Evolutionary conservation across 768 basidiomycete genomes (phyloP).

Genomic region (Trametes gibbosa): DNA sequence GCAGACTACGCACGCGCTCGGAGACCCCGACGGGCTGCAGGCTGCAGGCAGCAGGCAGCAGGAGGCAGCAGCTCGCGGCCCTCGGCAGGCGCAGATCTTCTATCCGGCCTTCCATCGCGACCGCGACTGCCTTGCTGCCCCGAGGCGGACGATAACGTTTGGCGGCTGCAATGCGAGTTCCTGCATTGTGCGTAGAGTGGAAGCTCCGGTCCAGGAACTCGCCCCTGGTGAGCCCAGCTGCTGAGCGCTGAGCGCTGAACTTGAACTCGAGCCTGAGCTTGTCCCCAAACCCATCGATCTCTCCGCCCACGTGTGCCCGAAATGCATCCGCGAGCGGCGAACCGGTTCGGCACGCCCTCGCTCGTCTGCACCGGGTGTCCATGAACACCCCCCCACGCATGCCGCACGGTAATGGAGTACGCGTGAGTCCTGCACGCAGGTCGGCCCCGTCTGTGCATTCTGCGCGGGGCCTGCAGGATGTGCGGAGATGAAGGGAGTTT

Average conservation of each 20-base stretch:
- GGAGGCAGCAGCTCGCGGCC: neutral
- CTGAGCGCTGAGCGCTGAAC: too few species aligned
- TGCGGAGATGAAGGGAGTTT: too few species aligned
- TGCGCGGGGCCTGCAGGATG: too few species aligned
- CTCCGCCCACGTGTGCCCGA: constrained; percentile 3
- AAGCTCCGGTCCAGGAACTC: neutral
- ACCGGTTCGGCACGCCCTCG: neutral
- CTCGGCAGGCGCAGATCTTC: constrained; percentile 12
- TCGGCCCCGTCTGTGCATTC: too few species aligned
- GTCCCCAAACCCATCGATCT: constrained; percentile 5
- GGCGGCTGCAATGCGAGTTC: neutral
- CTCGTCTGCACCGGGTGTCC: neutral
- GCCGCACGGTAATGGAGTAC: neutral
- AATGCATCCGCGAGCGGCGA: constrained; percentile 4
- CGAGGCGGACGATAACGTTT: neutral
- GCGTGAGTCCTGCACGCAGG: too few species aligned
- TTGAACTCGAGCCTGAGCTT: too few species aligned
- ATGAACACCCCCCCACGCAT: neutral
- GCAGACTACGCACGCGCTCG: constrained; percentile 6
- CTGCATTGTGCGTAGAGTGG: neutral
- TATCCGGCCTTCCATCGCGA: constrained; percentile 13
- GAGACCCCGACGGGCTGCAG: neutral
- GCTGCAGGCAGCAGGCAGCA: too few species aligned
- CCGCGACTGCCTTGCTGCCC: neutral
- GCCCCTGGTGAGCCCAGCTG: too few species aligned